Evolutionary conservation across 129 eudicot species (phyloP).

Genomic region (Gnaphalium uliginosum): DNA sequence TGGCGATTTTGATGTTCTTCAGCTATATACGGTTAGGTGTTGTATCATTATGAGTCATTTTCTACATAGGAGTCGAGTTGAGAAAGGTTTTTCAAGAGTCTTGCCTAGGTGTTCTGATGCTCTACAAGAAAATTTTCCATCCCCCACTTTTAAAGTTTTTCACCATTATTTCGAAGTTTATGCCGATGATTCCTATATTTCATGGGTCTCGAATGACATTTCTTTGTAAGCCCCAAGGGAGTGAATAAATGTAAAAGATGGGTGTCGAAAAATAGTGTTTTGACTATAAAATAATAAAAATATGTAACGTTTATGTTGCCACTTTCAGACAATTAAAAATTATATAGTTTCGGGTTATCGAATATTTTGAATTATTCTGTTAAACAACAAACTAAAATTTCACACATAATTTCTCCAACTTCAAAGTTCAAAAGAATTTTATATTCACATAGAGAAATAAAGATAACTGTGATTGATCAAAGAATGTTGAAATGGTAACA

Average conservation of each 20-base stretch:
- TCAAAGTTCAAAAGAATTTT: constrained; percentile 1
- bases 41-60: constrained; percentile 7
- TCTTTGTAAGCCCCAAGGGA: constrained; percentile 10
- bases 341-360: background rate
- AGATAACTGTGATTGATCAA: background rate
- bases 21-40: background rate
- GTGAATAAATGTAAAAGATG: background rate
- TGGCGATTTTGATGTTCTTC: constrained; percentile 5
- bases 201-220: background rate
- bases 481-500: constrained; percentile 7
- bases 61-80: constrained; percentile 2
- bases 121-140: background rate
- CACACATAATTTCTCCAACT: too few relatives aligned
- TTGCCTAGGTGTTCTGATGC: background rate
- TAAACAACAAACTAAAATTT: background rate
- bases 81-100: constrained; percentile 4
- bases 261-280: background rate
- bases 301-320: background rate
- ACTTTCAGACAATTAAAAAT: background rate
- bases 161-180: constrained; percentile 8
- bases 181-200: constrained; percentile 13
- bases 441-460: background rate
- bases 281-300: background rate
- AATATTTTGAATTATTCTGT: background rate
- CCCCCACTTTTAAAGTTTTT: background rate